Conservation (phyloP, 2,329 filamentous ascomycete species). For the Fusarium tanahbumbuense region DNA sequence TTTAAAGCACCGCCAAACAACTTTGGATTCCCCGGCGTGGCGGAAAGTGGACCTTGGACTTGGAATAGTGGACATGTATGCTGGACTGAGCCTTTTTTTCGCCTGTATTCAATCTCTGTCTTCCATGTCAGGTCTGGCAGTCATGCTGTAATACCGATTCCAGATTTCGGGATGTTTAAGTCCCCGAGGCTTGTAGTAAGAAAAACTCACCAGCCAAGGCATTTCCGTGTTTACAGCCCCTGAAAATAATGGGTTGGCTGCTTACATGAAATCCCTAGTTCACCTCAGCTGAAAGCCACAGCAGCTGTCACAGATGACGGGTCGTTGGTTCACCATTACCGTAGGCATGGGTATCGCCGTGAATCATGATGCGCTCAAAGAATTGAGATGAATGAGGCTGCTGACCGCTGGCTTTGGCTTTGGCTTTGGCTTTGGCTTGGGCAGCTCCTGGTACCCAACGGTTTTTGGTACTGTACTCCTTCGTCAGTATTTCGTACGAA, state of each 20-base stretch:
- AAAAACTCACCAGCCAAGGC: slow-evolving; percentile 26
- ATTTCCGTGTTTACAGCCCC: slow-evolving; percentile 20
- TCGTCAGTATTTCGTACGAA: not conserved
- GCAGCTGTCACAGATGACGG: slow-evolving; percentile 27
- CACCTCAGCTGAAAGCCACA: slow-evolving; percentile 38
- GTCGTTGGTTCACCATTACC: slow-evolving; percentile 9
- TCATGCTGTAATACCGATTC: not conserved
- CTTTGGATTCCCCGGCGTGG: slow-evolving; percentile 30
- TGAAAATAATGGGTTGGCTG: slow-evolving; percentile 17
- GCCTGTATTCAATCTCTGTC: not conserved
- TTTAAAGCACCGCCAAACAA: slow-evolving; percentile 12
- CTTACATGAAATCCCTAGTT: slow-evolving; percentile 21
- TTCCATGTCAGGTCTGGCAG: not conserved
- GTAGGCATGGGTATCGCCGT: not conserved
- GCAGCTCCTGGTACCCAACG: slow-evolving; percentile 24
- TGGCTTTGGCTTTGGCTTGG: slow-evolving; percentile 18
- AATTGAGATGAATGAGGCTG: not conserved
- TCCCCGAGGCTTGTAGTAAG: slow-evolving; percentile 2
- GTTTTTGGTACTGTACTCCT: not conserved
- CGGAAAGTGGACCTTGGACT: slow-evolving; percentile 26
- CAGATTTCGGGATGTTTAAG: not conserved
- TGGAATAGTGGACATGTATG: slow-evolving; percentile 20
- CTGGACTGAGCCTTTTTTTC: not conserved
- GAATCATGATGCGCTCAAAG: slow-evolving; percentile 6
- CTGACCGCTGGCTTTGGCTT: slow-evolving; percentile 17